These are phyloP conservation scores for Aspergillus sp. DNA, from an alignment of 2,329 filamentous ascomycete species.

Conservation along the genomic window DNA sequence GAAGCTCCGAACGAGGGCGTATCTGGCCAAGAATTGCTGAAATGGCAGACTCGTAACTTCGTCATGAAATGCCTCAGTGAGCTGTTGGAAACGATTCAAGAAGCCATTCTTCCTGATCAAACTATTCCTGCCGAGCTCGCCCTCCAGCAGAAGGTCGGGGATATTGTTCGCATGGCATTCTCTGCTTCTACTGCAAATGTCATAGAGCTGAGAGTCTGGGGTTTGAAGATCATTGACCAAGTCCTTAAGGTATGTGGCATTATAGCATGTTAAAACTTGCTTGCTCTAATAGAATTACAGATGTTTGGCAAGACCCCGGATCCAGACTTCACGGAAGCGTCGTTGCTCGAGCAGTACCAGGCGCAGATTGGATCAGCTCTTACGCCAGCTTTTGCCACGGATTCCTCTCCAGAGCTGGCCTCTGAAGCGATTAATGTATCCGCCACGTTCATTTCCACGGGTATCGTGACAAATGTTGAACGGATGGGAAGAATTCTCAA, in stretches of 20 bases:
- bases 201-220: constrained; percentile 79
- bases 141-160: constrained; percentile 74
- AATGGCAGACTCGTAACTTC: constrained; percentile 94
- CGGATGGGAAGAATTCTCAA: constrained; percentile 98
- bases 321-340: constrained; percentile 95
- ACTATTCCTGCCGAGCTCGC: constrained; percentile 69
- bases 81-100: constrained; percentile 68
- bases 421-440: constrained; percentile 96
- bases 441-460: constrained; percentile 93
- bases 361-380: constrained; percentile 95
- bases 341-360: constrained; percentile 94
- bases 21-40: constrained; percentile 73
- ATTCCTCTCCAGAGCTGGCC: constrained; percentile 91
- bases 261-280: neutral
- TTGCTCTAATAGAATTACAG: constrained; percentile 20
- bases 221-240: constrained; percentile 86
- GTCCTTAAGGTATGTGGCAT: constrained; percentile 57
- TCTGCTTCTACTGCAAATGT: constrained; percentile 93
- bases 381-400: constrained; percentile 88
- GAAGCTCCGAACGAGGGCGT: constrained; percentile 44
- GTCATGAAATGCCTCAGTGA: constrained; percentile 83
- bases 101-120: constrained; percentile 68
- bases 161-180: constrained; percentile 94
- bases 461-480: constrained; percentile 94
- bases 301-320: constrained; percentile 94